phyloP scores from a whole-genome alignment of 2,329 filamentous ascomycete species.

The Lasiodiplodia citricola region DNA sequence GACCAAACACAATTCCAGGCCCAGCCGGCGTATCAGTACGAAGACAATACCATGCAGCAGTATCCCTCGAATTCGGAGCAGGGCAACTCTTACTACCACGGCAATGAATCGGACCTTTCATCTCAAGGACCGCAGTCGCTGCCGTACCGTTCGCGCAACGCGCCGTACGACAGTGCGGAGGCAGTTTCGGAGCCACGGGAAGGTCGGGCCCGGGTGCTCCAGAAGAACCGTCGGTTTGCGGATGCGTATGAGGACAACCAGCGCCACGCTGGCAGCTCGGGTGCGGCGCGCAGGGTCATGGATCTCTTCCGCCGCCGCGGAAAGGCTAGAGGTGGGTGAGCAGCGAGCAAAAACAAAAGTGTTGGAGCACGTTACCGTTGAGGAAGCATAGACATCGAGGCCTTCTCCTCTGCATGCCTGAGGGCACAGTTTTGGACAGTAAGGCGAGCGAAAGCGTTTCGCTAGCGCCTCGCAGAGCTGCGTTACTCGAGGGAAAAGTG shows the following conservation, averaged over 20 bases:
- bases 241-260: constrained; percentile 82
- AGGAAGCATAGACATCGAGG: constrained; percentile 2
- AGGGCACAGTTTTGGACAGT: constrained; percentile 2
- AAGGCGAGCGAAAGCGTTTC: background rate
- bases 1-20: constrained; percentile 44
- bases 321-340: constrained; percentile 62
- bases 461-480: background rate
- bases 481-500: background rate
- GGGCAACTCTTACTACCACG: constrained; percentile 37
- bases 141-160: constrained; percentile 44
- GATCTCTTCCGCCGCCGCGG: constrained; percentile 94
- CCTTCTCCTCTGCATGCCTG: constrained; percentile 8
- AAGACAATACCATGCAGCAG: constrained; percentile 12
- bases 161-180: constrained; percentile 42
- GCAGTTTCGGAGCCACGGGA: constrained; percentile 30
- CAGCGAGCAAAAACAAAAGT: background rate
- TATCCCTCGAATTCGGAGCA: constrained; percentile 26
- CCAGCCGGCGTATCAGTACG: constrained; percentile 26
- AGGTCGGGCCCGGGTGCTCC: constrained; percentile 60
- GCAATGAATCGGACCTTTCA: constrained; percentile 44
- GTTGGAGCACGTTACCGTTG: background rate
- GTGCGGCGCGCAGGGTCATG: constrained; percentile 91
- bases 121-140: constrained; percentile 31
- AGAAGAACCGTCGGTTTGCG: constrained; percentile 85
- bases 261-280: constrained; percentile 77